phyloP scores from a whole-genome alignment of 2,329 filamentous ascomycete genomes.

The Apiospora sp. region DNA sequence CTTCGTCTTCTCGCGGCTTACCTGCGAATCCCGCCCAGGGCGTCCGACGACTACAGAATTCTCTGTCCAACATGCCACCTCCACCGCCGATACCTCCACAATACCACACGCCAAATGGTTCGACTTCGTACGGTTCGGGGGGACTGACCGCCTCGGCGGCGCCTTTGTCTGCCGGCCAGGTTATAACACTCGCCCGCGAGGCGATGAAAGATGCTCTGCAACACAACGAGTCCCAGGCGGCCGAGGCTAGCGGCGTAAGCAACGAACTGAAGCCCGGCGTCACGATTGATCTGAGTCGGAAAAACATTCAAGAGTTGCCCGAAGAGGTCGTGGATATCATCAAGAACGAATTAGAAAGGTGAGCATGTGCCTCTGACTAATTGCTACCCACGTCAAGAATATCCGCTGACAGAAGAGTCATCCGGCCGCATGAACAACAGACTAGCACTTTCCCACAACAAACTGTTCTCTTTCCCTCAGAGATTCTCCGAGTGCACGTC shows the following conservation, averaged over 20 bases:
- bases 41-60: slow-evolving; percentile 38
- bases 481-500: slow-evolving; percentile 80
- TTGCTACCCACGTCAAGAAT: slow-evolving; percentile 32
- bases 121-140: slow-evolving; percentile 40
- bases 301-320: slow-evolving; percentile 74
- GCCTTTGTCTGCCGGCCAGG: slow-evolving; percentile 67
- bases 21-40: slow-evolving; percentile 39
- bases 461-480: slow-evolving; percentile 71
- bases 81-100: slow-evolving; percentile 59
- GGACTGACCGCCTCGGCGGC: slow-evolving; percentile 58
- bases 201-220: slow-evolving; percentile 73
- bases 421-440: slow-evolving; percentile 49
- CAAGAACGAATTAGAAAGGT: slow-evolving; percentile 78
- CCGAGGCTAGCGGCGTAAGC: slow-evolving; percentile 65
- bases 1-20: slow-evolving; percentile 41
- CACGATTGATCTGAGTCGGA: slow-evolving; percentile 80
- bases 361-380: slow-evolving; percentile 36
- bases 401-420: slow-evolving; percentile 23
- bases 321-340: slow-evolving; percentile 80
- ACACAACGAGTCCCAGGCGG: slow-evolving; percentile 69
- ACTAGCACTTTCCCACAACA: slow-evolving; percentile 83
- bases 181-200: slow-evolving; percentile 70
- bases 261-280: slow-evolving; percentile 73
- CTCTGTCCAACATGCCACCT: slow-evolving; percentile 44
- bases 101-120: slow-evolving; percentile 39